Conservation (phyloP, 345 rosid genomes). For the Eucalyptus marginata region DNA sequence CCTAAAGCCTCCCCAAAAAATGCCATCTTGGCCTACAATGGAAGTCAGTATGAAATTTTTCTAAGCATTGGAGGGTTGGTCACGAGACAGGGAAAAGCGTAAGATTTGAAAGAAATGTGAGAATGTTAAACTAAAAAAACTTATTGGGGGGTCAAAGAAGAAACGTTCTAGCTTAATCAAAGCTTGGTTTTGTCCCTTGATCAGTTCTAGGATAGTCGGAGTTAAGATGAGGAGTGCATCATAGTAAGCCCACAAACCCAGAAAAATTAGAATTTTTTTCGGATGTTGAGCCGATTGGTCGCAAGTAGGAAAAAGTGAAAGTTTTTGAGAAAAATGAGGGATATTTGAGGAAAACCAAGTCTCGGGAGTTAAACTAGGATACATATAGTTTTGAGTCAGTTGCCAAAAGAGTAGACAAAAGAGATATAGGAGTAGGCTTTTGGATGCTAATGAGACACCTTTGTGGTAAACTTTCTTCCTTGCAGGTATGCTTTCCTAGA, state of each 20-base stretch:
- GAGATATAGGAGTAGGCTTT: neutral
- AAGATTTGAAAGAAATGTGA: neutral
- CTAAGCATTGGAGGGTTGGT: neutral
- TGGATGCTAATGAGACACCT: neutral
- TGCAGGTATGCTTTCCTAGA: neutral
- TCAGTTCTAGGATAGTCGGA: neutral
- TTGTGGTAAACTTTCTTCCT: neutral
- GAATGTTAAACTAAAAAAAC: neutral
- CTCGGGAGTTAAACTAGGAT: neutral
- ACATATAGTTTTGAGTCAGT: neutral
- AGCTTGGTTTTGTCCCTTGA: neutral
- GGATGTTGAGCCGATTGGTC: fast-evolving
- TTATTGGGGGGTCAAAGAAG: neutral
- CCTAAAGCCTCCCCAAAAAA: neutral
- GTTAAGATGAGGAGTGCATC: too few species aligned
- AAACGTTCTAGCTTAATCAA: neutral
- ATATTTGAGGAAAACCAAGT: neutral
- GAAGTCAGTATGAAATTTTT: neutral
- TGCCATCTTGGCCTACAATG: fast-evolving
- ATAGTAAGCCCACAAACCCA: neutral
- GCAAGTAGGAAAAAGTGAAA: neutral
- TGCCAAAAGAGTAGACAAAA: neutral
- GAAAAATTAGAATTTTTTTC: neutral
- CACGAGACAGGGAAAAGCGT: fast-evolving
- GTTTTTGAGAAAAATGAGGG: neutral